Base-by-base conservation (phyloP, 1,284 basidiomycete species). In the Inonotus obliquus region DNA sequence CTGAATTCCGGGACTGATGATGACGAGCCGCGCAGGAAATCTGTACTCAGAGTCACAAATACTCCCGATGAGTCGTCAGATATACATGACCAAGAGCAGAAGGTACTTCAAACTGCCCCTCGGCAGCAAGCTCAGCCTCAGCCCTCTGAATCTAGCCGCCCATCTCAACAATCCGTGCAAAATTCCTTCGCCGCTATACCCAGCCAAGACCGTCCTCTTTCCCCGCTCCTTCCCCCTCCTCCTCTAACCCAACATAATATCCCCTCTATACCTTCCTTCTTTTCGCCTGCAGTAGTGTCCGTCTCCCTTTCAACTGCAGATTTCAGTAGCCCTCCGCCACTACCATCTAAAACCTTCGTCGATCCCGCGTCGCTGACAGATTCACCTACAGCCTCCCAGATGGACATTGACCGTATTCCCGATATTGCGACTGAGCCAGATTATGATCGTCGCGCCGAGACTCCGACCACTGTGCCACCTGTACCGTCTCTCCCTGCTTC, bases 341-440 rank as follows among this genome's bases (percentile, higher is more conserved):
- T 54, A 17, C 61, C 61, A 25, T 51, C 45, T 13, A 63, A 63
- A 57, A 49, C 37, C 41, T 59, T 55, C 52, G 55, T 62, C 17
- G 51, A 62, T 54, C 61, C 61, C 9, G 39, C 52, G 5, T 58
- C 61, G 10, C 41, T 62, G 11, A 58, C 39, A 17, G 61, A 62
- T 9, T 62, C 61, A 13, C 61, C 61, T 25, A 29, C 35, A n/a
- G 17, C 47, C 19, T 21, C 37, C 21, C 53, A 59, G 19, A 52
- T 56, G 45, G 57, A 52, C 6, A 49, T 57, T 14, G 60, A 61
- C 23, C 32, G 25, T 25, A 35, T 61, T 29, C 60, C 60, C 6
- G 60, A 61, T 39, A 61, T 61, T 41, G 60, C 54, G 19, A 61
- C 54, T 11, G 60, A 61, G 35, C 54, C 54, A 19, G 60, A 61